A percentile compares a stretch with the other conserved stretches of the same genome.
phyloP scores from a whole-genome alignment of 2,329 filamentous ascomycete genomes.

The Chrysoporthe deuterocubensis region DNA sequence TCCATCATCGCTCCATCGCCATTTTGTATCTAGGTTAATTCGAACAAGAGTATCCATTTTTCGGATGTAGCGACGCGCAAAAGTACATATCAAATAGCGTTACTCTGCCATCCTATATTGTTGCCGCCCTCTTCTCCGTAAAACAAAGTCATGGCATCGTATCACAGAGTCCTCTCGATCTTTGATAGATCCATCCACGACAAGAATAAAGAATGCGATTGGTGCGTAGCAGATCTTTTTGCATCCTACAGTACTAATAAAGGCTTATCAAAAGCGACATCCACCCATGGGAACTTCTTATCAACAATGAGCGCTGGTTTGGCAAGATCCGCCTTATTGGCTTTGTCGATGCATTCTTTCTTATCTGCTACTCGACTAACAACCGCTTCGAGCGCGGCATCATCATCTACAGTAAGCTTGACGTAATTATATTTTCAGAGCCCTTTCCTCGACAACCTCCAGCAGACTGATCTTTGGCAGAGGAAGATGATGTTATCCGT shows the following conservation, averaged over 20 bases:
- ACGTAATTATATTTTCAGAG: neutral
- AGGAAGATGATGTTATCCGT: neutral
- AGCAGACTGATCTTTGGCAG: neutral
- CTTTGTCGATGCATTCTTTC: conserved; percentile 2
- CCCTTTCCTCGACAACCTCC: neutral
- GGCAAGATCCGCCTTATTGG: conserved; percentile 4
- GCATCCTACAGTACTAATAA: neutral
- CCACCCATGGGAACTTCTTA: neutral
- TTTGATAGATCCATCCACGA: conserved; percentile 2
- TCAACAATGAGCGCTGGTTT: conserved; percentile 1
- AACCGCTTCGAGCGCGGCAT: neutral
- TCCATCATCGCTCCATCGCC: too few relatives aligned
- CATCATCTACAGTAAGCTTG: conserved; percentile 2
- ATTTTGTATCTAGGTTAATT: too few relatives aligned
- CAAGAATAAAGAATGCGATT: conserved; percentile 2
- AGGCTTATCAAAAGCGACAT: neutral
- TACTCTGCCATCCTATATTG: too few relatives aligned
- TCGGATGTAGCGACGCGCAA: too few relatives aligned
- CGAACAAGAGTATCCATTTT: too few relatives aligned
- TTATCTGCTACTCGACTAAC: conserved; percentile 1
- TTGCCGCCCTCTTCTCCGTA: too few relatives aligned
- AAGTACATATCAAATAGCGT: too few relatives aligned
- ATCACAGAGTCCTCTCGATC: conserved; percentile 2
- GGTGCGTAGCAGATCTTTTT: neutral
- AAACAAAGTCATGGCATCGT: neutral